These are phyloP conservation scores for Sorghum bicolor DNA, from an alignment of 176 grass and related monocot species.

Conservation along the genomic window DNA sequence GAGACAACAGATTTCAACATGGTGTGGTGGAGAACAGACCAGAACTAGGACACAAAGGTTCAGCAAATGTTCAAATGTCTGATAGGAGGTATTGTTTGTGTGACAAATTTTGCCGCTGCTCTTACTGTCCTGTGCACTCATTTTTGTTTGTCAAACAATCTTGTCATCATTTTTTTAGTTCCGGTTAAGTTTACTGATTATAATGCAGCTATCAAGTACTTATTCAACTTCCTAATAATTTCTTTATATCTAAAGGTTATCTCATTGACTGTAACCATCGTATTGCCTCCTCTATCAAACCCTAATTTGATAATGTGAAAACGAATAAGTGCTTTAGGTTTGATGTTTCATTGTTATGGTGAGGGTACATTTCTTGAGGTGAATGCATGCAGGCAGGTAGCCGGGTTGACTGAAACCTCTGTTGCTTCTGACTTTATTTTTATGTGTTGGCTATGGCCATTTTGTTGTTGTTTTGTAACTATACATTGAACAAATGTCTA, in stretches of 20 bases:
- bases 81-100: constrained; percentile 51
- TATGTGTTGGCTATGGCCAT: neutral
- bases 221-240: neutral
- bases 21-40: constrained; percentile 28
- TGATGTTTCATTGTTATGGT: neutral
- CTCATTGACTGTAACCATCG: neutral
- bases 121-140: neutral
- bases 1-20: constrained; percentile 59
- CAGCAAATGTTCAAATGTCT: constrained; percentile 29
- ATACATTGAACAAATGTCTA: neutral
- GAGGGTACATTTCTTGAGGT: neutral
- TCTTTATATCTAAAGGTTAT: neutral
- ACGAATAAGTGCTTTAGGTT: neutral
- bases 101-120: neutral
- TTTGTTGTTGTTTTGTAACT: neutral
- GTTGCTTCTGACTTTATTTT: neutral
- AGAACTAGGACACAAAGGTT: constrained; percentile 34
- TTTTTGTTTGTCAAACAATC: neutral
- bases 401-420: neutral
- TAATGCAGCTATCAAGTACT: neutral
- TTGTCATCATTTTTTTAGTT: neutral
- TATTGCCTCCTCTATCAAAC: neutral
- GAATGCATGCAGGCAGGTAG: neutral
- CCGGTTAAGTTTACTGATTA: neutral
- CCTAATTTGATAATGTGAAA: neutral